Base-by-base conservation (phyloP, 1,139 yeast species). In the Yamadazyma spencermartinsiae region DNA sequence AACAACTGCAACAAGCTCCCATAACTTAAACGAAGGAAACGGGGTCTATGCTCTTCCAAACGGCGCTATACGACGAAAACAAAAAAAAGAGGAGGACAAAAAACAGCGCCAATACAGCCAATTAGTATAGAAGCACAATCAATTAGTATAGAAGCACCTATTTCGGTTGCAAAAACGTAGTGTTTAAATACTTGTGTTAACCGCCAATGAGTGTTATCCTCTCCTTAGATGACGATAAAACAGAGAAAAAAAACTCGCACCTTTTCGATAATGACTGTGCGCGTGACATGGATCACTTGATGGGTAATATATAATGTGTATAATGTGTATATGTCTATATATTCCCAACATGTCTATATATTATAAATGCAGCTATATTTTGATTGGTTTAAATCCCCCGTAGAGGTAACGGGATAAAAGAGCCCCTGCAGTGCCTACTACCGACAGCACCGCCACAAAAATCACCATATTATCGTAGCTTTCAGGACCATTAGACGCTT, bases 1-100 rank as follows among this genome's bases (percentile, higher is more conserved):
- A 60, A 60, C 86, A 80, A 66, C 86, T 79, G 56, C 83, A 80
- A 56, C 87, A 79, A 45, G 65, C 68, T 51, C 89, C 89, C 89
- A 82, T 82, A 13, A 4, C 34, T 28, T 28, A 28, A 16, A 27
- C 10, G 16, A 15, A 13, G 10, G 18, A 13, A 27, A 24, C 27
- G 7, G n/a, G 21, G 21, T 19, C 9, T 19, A 19, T 6, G n/a
- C n/a, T n/a, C n/a, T n/a, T n/a, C n/a, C n/a, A n/a, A n/a, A n/a
- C n/a, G n/a, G n/a, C n/a, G n/a, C n/a, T n/a, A n/a, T n/a, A n/a
- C n/a, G n/a, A n/a, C n/a, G n/a, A n/a, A 20, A 20, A 20, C 23
- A 8, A 20, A 20, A 20, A 8, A 20, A 20, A 20, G 10, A 20
- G 10, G 23, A n/a, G n/a, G 21, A 19, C 6, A 9, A 19, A 19